Evolutionary conservation across 108 stramenopile species (phyloP), one percentile per base, ranked within the genome.

Genomic region (Epipyxis sp.): DNA sequence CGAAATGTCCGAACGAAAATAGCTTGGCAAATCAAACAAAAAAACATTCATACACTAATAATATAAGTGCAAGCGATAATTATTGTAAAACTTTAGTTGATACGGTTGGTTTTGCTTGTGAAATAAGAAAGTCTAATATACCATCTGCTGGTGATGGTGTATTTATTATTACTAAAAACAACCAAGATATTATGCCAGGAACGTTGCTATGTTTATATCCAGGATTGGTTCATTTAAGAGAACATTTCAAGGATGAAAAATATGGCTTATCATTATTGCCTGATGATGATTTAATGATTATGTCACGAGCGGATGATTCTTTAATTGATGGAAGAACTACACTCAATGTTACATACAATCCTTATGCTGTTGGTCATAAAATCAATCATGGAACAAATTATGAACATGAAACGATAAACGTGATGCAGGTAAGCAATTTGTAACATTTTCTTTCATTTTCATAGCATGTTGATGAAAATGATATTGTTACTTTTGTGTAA

Each of bases 241-340:
- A 65, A 65, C 61, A 65, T 65, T 37, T 65, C 3, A 3, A 25
- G 6, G 61, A 65, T 29, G 6, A 25, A 10, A 35, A 29, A 6
- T 65, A 65, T 65, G 30, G 20, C 34, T 6, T 29, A 10, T 35
- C 61, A 6, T 65, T 65, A 32, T 37, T 65, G 25, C 61, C 61
- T 29, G 61, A 65, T 37, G 30, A 16, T 37, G 61, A 65, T 65
- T 25, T 35, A 32, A 3, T 65, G 3, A 6, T 65, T 29, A 29
- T 35, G 61, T 32, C 61, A 6, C 61, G 61, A 10, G 10, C 34
- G 3, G 61, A 65, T 37, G 30, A 65, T 32, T 32, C 35, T 29
- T 32, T 65, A 10, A 65, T 65, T 65, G 61, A 65, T 65, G 61
- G 34, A 35, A 16, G 61, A 6, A 65, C 61, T 10, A 10, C 61